A percentile compares a stretch with the other conserved stretches of the same genome.
These are phyloP conservation scores for Hsuehochloa calcarea DNA, from an alignment of 176 grass and related monocot species.

Conservation along the genomic window DNA sequence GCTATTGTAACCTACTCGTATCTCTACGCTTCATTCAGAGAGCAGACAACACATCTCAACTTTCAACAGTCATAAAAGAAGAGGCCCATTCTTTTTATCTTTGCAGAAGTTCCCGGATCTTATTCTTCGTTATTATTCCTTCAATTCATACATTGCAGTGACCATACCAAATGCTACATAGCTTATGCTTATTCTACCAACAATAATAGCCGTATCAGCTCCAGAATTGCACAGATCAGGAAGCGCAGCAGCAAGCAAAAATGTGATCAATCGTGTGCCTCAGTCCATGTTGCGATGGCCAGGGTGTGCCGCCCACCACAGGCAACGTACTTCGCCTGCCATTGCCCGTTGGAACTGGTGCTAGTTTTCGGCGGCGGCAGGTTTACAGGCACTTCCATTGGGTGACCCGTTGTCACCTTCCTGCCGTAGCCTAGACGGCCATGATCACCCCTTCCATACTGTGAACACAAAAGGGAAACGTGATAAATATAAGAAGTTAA, in stretches of 20 bases:
- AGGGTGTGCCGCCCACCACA: constrained; percentile 95
- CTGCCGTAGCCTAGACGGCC: constrained; percentile 80
- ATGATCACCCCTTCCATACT: constrained; percentile 98
- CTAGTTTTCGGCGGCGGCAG: constrained; percentile 48
- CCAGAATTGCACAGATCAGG: background rate
- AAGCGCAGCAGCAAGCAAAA: background rate
- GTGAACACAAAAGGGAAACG: background rate
- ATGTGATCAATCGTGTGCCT: constrained; percentile 27
- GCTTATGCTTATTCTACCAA: constrained; percentile 21
- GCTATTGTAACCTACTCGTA: no score
- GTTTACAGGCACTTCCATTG: constrained; percentile 71
- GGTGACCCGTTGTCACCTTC: constrained; percentile 84
- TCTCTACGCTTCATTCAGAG: no score
- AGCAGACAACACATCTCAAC: background rate
- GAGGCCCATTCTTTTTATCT: background rate
- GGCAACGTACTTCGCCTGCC: constrained; percentile 79
- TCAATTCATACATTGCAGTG: background rate
- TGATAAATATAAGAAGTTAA: background rate
- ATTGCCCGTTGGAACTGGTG: constrained; percentile 36
- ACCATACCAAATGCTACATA: constrained; percentile 13
- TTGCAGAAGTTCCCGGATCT: background rate
- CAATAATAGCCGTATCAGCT: background rate
- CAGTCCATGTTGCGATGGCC: constrained; percentile 70
- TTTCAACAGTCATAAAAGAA: background rate
- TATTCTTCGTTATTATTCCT: constrained; percentile 16